Percentiles rank a stretch among this genome's conserved stretches.
These are phyloP conservation scores for Aspergillus aculeatus DNA, from an alignment of 2,329 filamentous ascomycete species.

Conservation along the genomic window DNA sequence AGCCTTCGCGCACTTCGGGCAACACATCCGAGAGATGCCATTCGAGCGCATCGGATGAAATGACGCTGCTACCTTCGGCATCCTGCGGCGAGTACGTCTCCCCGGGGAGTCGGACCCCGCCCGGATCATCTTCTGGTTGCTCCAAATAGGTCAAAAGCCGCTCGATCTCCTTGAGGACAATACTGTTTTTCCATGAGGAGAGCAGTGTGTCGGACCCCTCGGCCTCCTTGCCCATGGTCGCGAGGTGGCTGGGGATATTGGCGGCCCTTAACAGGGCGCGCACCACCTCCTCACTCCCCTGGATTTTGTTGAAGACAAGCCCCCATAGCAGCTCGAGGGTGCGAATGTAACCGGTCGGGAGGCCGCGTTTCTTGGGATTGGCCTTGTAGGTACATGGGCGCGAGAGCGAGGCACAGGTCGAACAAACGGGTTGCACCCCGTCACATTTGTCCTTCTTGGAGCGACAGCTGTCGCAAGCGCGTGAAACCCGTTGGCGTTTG, in stretches of 20 bases:
- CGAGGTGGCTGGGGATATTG: constrained; percentile 38
- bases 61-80: constrained; percentile 30
- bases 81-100: constrained; percentile 31
- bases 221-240: constrained; percentile 39
- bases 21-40: constrained; percentile 34
- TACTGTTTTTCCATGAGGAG: constrained; percentile 62
- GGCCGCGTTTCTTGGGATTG: constrained; percentile 71
- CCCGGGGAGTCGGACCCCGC: constrained; percentile 22
- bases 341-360: constrained; percentile 77
- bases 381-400: constrained; percentile 70
- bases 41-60: constrained; percentile 33
- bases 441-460: constrained; percentile 71
- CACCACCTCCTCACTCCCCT: constrained; percentile 59
- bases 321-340: constrained; percentile 69
- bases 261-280: constrained; percentile 53
- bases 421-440: constrained; percentile 65
- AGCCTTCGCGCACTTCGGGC: constrained; percentile 18
- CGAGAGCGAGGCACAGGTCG: constrained; percentile 63
- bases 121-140: constrained; percentile 40
- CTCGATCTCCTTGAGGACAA: constrained; percentile 63
- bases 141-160: constrained; percentile 53
- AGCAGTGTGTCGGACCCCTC: constrained; percentile 59
- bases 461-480: constrained; percentile 69
- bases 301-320: constrained; percentile 63
- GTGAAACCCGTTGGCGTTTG: constrained; percentile 65